Evolutionary conservation across 306 rosid genomes (phyloP).

Genomic region (Citrullus colocynthis): DNA sequence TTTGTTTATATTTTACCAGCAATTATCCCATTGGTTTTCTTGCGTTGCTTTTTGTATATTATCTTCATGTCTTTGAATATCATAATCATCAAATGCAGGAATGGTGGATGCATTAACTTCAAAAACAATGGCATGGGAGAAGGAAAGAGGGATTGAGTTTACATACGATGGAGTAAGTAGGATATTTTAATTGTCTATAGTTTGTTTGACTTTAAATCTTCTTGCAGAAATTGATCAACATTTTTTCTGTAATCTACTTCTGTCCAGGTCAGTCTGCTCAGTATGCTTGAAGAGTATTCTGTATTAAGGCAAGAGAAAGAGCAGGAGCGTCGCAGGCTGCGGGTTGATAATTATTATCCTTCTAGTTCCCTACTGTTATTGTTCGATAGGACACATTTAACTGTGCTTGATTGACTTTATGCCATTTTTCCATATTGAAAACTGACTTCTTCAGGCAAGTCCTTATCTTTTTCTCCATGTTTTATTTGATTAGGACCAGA

Average conservation of each 20-base stretch:
- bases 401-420: background rate
- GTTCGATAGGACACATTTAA: background rate
- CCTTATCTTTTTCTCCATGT: background rate
- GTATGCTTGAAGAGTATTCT: constrained; percentile 46
- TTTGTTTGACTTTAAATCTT: background rate
- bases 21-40: background rate
- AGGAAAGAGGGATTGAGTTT: constrained; percentile 48
- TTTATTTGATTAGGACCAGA: constrained; percentile 20
- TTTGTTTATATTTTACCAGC: background rate
- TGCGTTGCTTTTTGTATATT: background rate
- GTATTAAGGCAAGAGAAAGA: constrained; percentile 54
- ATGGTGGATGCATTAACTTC: constrained; percentile 48
- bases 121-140: constrained; percentile 60
- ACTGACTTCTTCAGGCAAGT: background rate
- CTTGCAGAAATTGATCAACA: constrained; percentile 1
- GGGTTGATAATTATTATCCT: constrained; percentile 24
- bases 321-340: constrained; percentile 48
- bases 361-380: background rate
- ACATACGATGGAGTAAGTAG: constrained; percentile 51
- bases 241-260: background rate
- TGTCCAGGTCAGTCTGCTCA: constrained; percentile 36
- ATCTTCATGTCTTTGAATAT: background rate
- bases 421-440: background rate
- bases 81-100: constrained; percentile 23
- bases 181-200: background rate